Conservation (phyloP, 345 rosid genomes). For the Brassica nigra region DNA sequence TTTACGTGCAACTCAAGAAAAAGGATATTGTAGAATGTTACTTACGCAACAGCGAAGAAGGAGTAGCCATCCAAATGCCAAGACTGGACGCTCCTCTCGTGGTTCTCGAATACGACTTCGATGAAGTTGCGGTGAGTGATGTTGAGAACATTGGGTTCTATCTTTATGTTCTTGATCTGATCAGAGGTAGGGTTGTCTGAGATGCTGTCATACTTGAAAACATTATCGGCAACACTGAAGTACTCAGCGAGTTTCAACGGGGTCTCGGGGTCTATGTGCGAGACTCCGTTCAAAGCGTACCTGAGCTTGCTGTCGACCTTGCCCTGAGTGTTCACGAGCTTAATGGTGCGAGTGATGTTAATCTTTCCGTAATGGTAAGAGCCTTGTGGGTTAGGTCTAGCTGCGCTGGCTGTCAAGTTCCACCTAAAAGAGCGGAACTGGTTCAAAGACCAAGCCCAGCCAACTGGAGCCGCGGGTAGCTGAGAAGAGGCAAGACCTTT, state of each 20-base stretch:
- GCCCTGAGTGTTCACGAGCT: slow-evolving; percentile 49
- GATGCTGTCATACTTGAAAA: slow-evolving; percentile 58
- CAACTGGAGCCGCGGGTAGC: slow-evolving; percentile 55
- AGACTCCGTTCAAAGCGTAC: slow-evolving; percentile 59
- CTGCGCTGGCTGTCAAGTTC: slow-evolving; percentile 78
- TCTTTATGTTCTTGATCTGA: slow-evolving; percentile 16
- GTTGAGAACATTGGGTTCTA: slow-evolving; percentile 57
- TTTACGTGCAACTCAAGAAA: background rate
- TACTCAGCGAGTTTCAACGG: slow-evolving; percentile 72
- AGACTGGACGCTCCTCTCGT: slow-evolving; percentile 64
- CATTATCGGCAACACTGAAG: slow-evolving; percentile 46
- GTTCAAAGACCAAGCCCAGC: slow-evolving; percentile 76
- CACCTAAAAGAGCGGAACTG: slow-evolving; percentile 76
- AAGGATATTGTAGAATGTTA: background rate
- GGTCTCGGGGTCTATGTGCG: slow-evolving; percentile 54
- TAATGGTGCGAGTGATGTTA: slow-evolving; percentile 67
- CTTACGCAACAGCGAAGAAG: slow-evolving; percentile 84
- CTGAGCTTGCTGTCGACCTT: slow-evolving; percentile 54
- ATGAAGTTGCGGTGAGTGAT: slow-evolving; percentile 67
- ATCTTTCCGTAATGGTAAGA: slow-evolving; percentile 72
- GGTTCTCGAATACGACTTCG: slow-evolving; percentile 77
- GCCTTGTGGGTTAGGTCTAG: slow-evolving; percentile 84
- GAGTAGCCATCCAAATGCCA: slow-evolving; percentile 75
- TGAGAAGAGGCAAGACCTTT: slow-evolving; percentile 50
- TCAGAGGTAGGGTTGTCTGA: slow-evolving; percentile 44